phyloP scores from a whole-genome alignment of 345 rosid species.

The Bretschneidera sinensis region DNA sequence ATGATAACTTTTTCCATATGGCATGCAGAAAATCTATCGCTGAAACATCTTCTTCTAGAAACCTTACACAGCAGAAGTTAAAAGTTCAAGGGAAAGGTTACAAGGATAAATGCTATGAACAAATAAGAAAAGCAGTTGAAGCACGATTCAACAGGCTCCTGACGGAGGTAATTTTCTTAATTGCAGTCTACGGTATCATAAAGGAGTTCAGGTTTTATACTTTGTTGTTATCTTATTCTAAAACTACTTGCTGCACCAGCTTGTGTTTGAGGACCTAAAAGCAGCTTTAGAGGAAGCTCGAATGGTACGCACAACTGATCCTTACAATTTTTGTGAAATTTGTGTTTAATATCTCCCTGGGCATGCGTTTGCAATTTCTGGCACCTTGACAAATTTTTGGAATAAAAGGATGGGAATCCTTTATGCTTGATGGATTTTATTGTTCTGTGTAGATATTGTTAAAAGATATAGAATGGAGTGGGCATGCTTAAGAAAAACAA shows the following conservation, averaged over 20 bases:
- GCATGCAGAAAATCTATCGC: slow-evolving; percentile 59
- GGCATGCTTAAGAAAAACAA: too few relatives aligned
- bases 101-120: slow-evolving; percentile 97
- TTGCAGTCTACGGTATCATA: not conserved
- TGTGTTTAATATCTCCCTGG: not conserved
- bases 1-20: slow-evolving; percentile 2
- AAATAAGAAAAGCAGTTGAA: slow-evolving; percentile 84
- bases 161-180: slow-evolving; percentile 43
- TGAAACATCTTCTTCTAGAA: slow-evolving; percentile 51
- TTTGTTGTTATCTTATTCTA: slow-evolving; percentile 20
- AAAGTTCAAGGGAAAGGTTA: slow-evolving; percentile 90
- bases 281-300: slow-evolving; percentile 98
- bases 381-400: not conserved
- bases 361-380: too few relatives aligned
- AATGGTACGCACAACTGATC: slow-evolving; percentile 42
- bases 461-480: too few relatives aligned
- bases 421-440: not conserved
- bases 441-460: not conserved
- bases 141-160: slow-evolving; percentile 77
- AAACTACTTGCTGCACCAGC: slow-evolving; percentile 45
- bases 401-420: not conserved
- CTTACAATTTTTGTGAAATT: not conserved
- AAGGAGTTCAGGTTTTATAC: not conserved
- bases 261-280: slow-evolving; percentile 83
- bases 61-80: slow-evolving; percentile 60